Conservation (phyloP, 352 stramenopile genomes). For the Globisporangium iwayamae region DNA sequence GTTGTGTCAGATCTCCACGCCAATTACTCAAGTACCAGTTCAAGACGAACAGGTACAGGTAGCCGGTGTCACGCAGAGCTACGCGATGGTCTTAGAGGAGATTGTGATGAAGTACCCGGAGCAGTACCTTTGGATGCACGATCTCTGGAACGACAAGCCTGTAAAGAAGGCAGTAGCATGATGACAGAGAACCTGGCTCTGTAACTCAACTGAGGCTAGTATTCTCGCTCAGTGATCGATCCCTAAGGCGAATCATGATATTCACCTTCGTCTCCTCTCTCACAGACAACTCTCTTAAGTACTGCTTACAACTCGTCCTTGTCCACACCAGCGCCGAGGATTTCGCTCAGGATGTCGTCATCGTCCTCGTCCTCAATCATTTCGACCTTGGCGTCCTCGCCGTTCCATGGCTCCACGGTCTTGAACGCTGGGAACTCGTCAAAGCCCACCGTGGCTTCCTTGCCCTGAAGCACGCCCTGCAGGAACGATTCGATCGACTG, state of each 20-base stretch:
- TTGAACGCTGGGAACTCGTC: slow-evolving; percentile 58
- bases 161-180: background rate
- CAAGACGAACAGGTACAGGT: slow-evolving; percentile 7
- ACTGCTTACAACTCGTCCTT: slow-evolving; percentile 77
- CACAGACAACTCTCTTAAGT: background rate
- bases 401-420: slow-evolving; percentile 74
- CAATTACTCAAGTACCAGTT: background rate
- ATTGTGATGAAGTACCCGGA: slow-evolving; percentile 25
- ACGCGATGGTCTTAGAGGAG: slow-evolving; percentile 33
- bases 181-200: background rate
- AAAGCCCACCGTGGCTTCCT: slow-evolving; percentile 59
- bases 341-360: slow-evolving; percentile 87
- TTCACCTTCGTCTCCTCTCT: background rate
- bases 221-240: background rate
- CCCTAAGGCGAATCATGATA: background rate
- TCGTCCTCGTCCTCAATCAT: slow-evolving; percentile 78
- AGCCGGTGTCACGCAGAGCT: slow-evolving; percentile 31
- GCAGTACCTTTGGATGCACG: slow-evolving; percentile 61
- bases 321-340: slow-evolving; percentile 42
- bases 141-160: slow-evolving; percentile 35
- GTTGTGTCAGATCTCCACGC: slow-evolving; percentile 24
- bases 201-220: background rate
- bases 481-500: slow-evolving; percentile 75
- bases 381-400: slow-evolving; percentile 73
- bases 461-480: slow-evolving; percentile 64